These are phyloP conservation scores for Apiotrichum brassicae DNA, from an alignment of 1,284 basidiomycete species.

Conservation along the genomic window DNA sequence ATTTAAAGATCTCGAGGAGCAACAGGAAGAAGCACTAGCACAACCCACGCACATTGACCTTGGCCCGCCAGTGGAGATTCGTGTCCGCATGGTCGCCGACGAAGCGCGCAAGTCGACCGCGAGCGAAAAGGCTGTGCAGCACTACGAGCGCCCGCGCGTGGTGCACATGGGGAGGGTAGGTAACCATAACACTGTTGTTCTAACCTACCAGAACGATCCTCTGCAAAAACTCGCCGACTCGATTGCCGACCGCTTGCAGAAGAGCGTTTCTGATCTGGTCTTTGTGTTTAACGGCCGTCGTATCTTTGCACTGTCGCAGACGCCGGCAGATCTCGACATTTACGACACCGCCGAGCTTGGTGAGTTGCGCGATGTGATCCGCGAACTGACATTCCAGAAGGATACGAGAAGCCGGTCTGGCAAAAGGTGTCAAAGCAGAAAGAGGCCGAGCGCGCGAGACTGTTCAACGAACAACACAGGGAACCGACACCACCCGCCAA, in stretches of 20 bases:
- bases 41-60: too few species aligned
- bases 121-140: conserved; percentile 22
- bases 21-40: too few species aligned
- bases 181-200: too few species aligned
- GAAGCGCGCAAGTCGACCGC: conserved; percentile 13
- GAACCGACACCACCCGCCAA: neutral
- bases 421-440: conserved; percentile 16
- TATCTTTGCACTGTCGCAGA: conserved; percentile 16
- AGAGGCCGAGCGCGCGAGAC: neutral
- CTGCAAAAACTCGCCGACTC: conserved; percentile 16
- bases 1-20: neutral
- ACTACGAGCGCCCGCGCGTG: conserved; percentile 23
- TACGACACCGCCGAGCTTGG: conserved; percentile 21
- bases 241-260: conserved; percentile 19
- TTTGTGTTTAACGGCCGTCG: conserved; percentile 24
- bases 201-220: conserved; percentile 24
- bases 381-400: conserved; percentile 16
- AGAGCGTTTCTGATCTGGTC: conserved; percentile 24
- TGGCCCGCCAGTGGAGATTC: too few species aligned
- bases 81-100: conserved; percentile 31
- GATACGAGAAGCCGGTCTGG: conserved; percentile 30
- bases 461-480: neutral
- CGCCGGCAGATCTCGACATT: conserved; percentile 25
- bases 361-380: conserved; percentile 12
- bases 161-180: conserved; percentile 22